Conservation (phyloP, 2,329 filamentous ascomycete genomes). For the Diplocarpon rosae region DNA sequence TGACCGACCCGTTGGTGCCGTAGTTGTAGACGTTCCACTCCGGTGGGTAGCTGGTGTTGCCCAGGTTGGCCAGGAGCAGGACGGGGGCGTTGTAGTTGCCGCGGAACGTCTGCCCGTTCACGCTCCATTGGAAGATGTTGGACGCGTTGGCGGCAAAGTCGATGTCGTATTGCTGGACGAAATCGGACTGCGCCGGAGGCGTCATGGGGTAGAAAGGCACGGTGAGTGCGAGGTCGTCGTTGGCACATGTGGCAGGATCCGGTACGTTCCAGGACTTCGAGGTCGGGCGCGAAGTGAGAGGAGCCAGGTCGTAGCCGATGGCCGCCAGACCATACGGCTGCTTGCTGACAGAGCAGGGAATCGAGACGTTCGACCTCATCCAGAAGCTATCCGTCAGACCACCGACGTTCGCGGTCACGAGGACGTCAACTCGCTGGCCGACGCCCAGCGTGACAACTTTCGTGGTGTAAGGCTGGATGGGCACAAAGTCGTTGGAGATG, state of each 20-base stretch:
- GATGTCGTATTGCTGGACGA: constrained; percentile 10
- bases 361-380: constrained; percentile 43
- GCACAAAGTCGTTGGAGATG: constrained; percentile 53
- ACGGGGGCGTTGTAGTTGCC: constrained; percentile 49
- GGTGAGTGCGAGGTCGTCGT: constrained; percentile 31
- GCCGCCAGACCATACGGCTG: constrained; percentile 45
- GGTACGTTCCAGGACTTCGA: constrained; percentile 22
- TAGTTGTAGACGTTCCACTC: constrained; percentile 48
- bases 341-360: constrained; percentile 35
- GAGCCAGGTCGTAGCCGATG: constrained; percentile 28
- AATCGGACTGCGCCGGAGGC: constrained; percentile 10
- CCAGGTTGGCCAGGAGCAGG: constrained; percentile 40
- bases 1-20: constrained; percentile 37
- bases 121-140: constrained; percentile 39
- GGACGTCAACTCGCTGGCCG: constrained; percentile 35
- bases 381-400: constrained; percentile 40
- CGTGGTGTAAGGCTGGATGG: constrained; percentile 50
- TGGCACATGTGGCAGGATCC: constrained; percentile 40
- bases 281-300: background rate
- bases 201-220: constrained; percentile 3
- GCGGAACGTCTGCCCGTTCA: constrained; percentile 32
- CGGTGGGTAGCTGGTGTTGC: constrained; percentile 40
- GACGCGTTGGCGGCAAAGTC: constrained; percentile 36
- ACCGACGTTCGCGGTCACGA: constrained; percentile 38
- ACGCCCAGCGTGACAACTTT: constrained; percentile 44